Conservation (phyloP, 805 yeast genomes). For the Priceomyces castillae region DNA sequence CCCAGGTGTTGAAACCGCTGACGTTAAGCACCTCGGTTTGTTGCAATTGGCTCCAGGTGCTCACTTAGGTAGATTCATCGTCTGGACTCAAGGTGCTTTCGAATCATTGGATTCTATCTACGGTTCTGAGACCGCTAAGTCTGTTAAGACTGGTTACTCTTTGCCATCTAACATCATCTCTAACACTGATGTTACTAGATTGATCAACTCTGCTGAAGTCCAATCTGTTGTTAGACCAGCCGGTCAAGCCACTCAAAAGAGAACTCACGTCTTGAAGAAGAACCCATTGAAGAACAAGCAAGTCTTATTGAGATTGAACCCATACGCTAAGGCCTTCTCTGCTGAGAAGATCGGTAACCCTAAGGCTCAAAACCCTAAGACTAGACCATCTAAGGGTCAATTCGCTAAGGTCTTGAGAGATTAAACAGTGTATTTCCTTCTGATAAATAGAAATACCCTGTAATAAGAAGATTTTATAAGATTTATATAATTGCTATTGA, state of each 20-base stretch:
- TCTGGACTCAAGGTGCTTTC: slow-evolving; percentile 99
- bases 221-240: slow-evolving; percentile 97
- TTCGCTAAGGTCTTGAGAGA: slow-evolving; percentile 65
- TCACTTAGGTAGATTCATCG: slow-evolving; percentile 98
- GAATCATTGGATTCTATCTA: slow-evolving; percentile 94
- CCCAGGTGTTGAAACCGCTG: slow-evolving; percentile 98
- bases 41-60: slow-evolving; percentile 99
- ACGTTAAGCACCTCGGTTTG: slow-evolving; percentile 88
- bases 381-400: slow-evolving; percentile 68
- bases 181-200: slow-evolving; percentile 93
- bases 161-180: slow-evolving; percentile 93
- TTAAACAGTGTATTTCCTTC: neutral
- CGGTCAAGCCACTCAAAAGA: slow-evolving; percentile 90
- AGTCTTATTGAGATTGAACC: slow-evolving; percentile 97
- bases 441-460: neutral
- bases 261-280: slow-evolving; percentile 95
- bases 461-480: neutral
- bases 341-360: slow-evolving; percentile 86
- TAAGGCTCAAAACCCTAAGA: slow-evolving; percentile 64
- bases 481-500: neutral
- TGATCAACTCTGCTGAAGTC: slow-evolving; percentile 98
- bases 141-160: slow-evolving; percentile 83
- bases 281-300: slow-evolving; percentile 97
- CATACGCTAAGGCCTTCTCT: slow-evolving; percentile 97
- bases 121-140: slow-evolving; percentile 86